These are phyloP conservation scores for Candida gorgasii DNA, from an alignment of 805 yeast species.

Conservation along the genomic window DNA sequence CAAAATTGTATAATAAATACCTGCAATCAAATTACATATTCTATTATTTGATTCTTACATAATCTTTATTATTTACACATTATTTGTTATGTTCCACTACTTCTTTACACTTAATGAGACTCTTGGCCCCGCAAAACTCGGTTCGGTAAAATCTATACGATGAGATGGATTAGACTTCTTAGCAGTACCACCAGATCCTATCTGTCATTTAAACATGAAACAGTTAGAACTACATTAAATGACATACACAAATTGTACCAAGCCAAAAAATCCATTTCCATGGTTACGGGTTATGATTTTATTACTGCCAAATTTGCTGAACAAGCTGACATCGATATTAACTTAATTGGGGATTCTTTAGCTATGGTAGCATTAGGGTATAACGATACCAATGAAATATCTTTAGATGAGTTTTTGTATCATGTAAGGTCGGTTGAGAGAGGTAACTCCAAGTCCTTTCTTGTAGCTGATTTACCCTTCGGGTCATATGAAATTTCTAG, in stretches of 20 bases:
- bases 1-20: too few relatives aligned
- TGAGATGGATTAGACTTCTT: conserved; percentile 3
- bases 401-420: conserved; percentile 76
- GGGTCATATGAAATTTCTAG: conserved; percentile 75
- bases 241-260: conserved; percentile 21
- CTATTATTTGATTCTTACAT: too few relatives aligned
- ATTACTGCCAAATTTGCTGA: conserved; percentile 74
- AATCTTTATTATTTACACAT: too few relatives aligned
- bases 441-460: conserved; percentile 62
- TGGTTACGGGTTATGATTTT: conserved; percentile 86
- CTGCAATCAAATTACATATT: too few relatives aligned
- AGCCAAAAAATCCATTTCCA: conserved; percentile 31
- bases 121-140: background rate
- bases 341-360: conserved; percentile 87
- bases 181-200: background rate
- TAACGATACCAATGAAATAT: conserved; percentile 69
- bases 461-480: conserved; percentile 86
- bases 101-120: too few relatives aligned
- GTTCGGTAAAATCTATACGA: background rate
- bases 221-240: conserved; percentile 21
- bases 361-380: conserved; percentile 92
- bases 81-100: too few relatives aligned
- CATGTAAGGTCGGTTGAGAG: conserved; percentile 76
- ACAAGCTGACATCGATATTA: conserved; percentile 62
- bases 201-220: conserved; percentile 14